Evolutionary conservation across 352 stramenopile species (phyloP).

Genomic region (Aphanomyces invadans): DNA sequence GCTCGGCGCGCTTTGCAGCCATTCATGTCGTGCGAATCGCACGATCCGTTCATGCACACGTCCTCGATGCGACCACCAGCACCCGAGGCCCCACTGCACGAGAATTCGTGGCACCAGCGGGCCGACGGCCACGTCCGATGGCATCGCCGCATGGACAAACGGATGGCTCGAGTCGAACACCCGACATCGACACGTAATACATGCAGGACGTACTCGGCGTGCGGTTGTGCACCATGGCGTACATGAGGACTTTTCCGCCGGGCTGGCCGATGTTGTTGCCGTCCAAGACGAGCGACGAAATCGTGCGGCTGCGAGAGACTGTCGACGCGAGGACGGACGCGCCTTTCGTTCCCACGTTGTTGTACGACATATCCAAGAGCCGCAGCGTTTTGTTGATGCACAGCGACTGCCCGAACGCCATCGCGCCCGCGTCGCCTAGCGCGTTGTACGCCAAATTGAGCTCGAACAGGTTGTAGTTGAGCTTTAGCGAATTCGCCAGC

Average conservation of each 20-base stretch:
- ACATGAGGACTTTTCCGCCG: conserved; percentile 59
- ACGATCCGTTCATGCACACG: too few relatives aligned
- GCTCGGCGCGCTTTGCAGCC: too few relatives aligned
- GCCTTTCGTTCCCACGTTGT: conserved; percentile 66
- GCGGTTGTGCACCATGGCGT: conserved; percentile 52
- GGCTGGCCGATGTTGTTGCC: conserved; percentile 71
- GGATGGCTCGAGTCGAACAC: too few relatives aligned
- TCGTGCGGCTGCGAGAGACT: conserved; percentile 33
- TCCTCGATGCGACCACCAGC: too few relatives aligned
- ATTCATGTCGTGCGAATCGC: too few relatives aligned
- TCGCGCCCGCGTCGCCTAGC: conserved; percentile 30
- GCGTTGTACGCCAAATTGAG: conserved; percentile 25
- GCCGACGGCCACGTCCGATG: too few relatives aligned
- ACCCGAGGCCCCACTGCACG: too few relatives aligned
- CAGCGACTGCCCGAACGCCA: conserved; percentile 69
- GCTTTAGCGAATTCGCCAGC: conserved; percentile 15
- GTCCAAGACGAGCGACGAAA: conserved; percentile 53
- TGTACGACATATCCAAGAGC: conserved; percentile 65
- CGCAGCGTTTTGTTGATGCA: conserved; percentile 56
- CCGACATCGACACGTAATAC: background rate
- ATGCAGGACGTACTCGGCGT: conserved; percentile 27
- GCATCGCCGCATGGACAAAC: too few relatives aligned
- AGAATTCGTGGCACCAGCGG: too few relatives aligned
- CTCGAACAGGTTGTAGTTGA: conserved; percentile 25
- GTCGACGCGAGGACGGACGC: conserved; percentile 64